A percentile compares a stretch with the other conserved stretches of the same genome.
Conservation (phyloP, 78 protist species). For the Cavenderia fasciculata region DNA sequence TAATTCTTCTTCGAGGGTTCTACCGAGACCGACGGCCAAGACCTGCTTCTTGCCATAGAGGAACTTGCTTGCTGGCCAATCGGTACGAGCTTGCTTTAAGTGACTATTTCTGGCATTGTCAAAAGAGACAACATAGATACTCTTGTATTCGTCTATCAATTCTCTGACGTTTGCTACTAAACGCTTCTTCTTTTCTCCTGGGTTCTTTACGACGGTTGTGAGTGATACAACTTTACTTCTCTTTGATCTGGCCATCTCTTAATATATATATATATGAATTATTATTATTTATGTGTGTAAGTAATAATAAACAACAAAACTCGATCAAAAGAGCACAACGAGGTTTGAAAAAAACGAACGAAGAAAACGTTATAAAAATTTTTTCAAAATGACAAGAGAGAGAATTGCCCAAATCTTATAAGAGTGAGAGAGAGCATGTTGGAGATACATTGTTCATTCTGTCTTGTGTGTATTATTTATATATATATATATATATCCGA, state of each 20-base stretch:
- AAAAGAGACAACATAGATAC: constrained; percentile 71
- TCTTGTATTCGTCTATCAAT: constrained; percentile 54
- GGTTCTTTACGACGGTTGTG: constrained; percentile 54
- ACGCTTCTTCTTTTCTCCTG: constrained; percentile 53
- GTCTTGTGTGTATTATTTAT: no score
- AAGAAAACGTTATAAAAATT: no score
- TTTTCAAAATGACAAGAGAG: no score
- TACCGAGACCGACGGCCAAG: constrained; percentile 90
- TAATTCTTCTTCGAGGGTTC: constrained; percentile 61
- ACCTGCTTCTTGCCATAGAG: constrained; percentile 93
- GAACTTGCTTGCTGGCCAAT: constrained; percentile 63
- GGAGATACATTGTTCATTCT: no score
- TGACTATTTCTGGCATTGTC: constrained; percentile 84
- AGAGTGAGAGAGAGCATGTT: no score
- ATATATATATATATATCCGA: no score
- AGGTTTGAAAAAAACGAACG: no score
- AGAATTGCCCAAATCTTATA: no score
- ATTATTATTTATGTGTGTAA: not conserved
- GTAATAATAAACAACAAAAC: not conserved
- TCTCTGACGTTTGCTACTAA: constrained; percentile 39
- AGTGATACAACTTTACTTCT: constrained; percentile 77
- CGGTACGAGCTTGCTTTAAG: constrained; percentile 82
- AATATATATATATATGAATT: constrained; percentile 6
- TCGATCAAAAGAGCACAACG: no score
- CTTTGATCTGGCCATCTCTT: constrained; percentile 90